Conservation (phyloP, 106 monocot species). For the Gastrodia elata region DNA sequence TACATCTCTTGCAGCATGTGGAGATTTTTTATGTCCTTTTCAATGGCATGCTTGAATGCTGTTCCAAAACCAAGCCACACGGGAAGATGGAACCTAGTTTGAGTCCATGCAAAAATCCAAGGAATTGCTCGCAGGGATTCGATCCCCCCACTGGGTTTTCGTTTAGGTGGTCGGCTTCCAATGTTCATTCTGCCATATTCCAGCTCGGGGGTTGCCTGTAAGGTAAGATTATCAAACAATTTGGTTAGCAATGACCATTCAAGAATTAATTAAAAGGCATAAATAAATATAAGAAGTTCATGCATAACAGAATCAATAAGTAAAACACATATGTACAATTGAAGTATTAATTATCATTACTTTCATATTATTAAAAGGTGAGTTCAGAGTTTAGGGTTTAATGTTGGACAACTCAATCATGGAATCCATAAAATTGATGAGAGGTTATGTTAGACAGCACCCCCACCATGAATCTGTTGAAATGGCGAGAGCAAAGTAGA, state of each 20-base stretch:
- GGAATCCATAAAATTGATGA: too few species aligned
- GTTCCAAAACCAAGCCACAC: slow-evolving; percentile 97
- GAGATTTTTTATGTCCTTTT: slow-evolving; percentile 63
- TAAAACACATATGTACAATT: too few species aligned
- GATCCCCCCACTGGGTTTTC: slow-evolving; percentile 95
- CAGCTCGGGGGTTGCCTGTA: slow-evolving; percentile 86
- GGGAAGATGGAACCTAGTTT: slow-evolving; percentile 94
- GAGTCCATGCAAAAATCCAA: slow-evolving; percentile 99
- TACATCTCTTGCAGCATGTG: slow-evolving; percentile 81
- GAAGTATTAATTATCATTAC: too few species aligned
- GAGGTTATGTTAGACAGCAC: too few species aligned
- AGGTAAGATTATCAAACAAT: slow-evolving; percentile 2
- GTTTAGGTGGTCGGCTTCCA: slow-evolving; percentile 87
- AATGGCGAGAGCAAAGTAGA: too few species aligned
- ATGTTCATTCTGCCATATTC: slow-evolving; percentile 99
- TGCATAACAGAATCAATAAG: background rate
- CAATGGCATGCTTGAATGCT: slow-evolving; percentile 66
- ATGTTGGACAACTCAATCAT: too few species aligned
- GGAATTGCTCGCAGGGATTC: slow-evolving; percentile 95
- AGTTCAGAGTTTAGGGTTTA: too few species aligned
- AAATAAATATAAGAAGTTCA: background rate
- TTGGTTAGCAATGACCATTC: background rate
- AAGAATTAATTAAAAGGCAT: background rate
- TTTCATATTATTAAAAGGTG: too few species aligned
- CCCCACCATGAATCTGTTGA: too few species aligned